These are phyloP conservation scores for Gilbertella persicaria DNA, from an alignment of 371 early-diverging fungal species.

Conservation along the genomic window DNA sequence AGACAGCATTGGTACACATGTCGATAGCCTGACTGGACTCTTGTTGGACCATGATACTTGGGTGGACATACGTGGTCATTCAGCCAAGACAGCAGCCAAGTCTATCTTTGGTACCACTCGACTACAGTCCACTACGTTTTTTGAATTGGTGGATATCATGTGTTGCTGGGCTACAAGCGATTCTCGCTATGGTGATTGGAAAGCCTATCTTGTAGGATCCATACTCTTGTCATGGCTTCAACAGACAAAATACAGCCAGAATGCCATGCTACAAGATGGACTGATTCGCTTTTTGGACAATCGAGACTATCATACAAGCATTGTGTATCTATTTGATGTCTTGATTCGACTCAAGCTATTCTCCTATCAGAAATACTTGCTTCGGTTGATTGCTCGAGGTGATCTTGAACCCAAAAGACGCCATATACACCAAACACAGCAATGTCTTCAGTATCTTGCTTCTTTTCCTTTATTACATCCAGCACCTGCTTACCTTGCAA, in stretches of 20 bases:
- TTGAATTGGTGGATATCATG: conserved; percentile 33
- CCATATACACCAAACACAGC: conserved; percentile 38
- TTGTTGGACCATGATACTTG: conserved; percentile 35
- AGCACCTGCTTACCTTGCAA: conserved; percentile 49
- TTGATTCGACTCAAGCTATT: conserved; percentile 59
- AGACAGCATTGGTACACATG: conserved; percentile 41
- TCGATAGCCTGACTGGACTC: conserved; percentile 37
- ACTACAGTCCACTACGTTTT: conserved; percentile 13
- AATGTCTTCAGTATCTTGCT: conserved; percentile 56
- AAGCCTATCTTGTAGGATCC: conserved; percentile 57
- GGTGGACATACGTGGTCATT: conserved; percentile 38
- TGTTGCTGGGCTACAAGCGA: conserved; percentile 66
- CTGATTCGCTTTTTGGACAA: conserved; percentile 45
- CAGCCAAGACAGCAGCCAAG: conserved; percentile 29
- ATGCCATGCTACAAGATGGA: conserved; percentile 41
- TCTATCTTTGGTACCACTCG: conserved; percentile 29
- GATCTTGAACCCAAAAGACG: conserved; percentile 53
- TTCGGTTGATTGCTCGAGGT: conserved; percentile 68
- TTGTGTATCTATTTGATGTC: conserved; percentile 56
- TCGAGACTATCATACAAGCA: conserved; percentile 9
- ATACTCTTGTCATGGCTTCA: conserved; percentile 56
- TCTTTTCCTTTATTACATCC: conserved; percentile 52
- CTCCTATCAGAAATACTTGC: conserved; percentile 63
- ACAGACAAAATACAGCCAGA: conserved; percentile 17
- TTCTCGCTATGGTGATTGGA: conserved; percentile 58